A percentile compares a stretch with the other conserved stretches of the same genome.
These are phyloP conservation scores for Orbilia ellipsospora DNA, from an alignment of 2,329 filamentous ascomycete species.

Conservation along the genomic window DNA sequence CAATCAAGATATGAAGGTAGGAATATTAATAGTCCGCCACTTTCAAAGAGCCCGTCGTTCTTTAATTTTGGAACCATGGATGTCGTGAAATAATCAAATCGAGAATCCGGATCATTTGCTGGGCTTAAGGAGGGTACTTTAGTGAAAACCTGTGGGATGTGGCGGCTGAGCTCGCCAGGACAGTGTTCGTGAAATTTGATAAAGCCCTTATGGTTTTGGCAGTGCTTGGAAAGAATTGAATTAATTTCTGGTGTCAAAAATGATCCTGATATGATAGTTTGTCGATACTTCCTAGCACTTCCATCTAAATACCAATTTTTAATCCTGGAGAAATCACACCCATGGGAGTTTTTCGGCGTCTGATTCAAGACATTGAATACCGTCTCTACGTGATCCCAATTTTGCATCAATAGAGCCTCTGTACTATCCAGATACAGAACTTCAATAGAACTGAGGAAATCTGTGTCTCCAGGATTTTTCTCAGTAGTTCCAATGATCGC, in stretches of 20 bases:
- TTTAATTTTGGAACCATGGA: constrained; percentile 81
- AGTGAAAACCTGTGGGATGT: constrained; percentile 86
- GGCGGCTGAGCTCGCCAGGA: constrained; percentile 71
- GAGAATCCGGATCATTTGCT: constrained; percentile 80
- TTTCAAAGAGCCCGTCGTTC: constrained; percentile 60
- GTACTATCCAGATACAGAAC: constrained; percentile 89
- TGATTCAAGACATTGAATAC: constrained; percentile 92
- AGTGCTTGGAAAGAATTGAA: constrained; percentile 77
- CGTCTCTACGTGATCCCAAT: constrained; percentile 95
- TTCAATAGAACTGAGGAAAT: constrained; percentile 95
- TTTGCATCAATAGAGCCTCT: constrained; percentile 95
- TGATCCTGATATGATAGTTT: constrained; percentile 82
- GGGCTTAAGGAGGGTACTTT: constrained; percentile 80
- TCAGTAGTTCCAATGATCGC: constrained; percentile 87
- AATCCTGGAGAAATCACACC: constrained; percentile 91
- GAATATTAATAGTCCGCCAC: constrained; percentile 82
- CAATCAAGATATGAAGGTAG: constrained; percentile 96
- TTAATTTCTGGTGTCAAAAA: constrained; percentile 92
- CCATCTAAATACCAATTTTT: constrained; percentile 93
- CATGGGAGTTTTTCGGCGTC: constrained; percentile 88
- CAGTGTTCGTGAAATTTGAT: constrained; percentile 76
- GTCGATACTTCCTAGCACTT: constrained; percentile 81
- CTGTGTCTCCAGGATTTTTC: constrained; percentile 74
- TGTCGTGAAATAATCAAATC: constrained; percentile 90
- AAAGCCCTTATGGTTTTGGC: constrained; percentile 84